Evolutionary conservation across 2,329 filamentous ascomycete genomes (phyloP), one percentile per base, ranked within the genome.

Genomic region (Teratosphaeria pseudoeucalypti): DNA sequence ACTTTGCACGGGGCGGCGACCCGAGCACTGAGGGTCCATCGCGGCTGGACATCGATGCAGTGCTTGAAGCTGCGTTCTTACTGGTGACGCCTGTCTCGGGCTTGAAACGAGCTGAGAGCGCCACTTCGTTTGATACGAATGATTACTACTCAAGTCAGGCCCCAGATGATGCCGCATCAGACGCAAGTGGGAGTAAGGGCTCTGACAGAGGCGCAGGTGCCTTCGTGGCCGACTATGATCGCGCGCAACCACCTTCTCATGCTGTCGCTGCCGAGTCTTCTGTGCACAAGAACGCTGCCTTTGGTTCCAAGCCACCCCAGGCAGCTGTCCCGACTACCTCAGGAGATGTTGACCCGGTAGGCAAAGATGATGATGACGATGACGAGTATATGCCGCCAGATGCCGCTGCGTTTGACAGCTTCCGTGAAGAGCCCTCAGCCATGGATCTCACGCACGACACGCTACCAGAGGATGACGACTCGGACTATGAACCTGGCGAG

Each of bases 111-210:
- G 78, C 79, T 79, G 82, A 83, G 77, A 79, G 86, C 74, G 79
- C 79, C 70, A 89, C 92, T 74, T 94, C 90, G 39, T 89, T 91
- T 77, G 91, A 96, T 76, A 88, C 95, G 73, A 91, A 95, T 71
- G 94, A 91, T 49, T 95, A 95, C 75, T 96, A 97, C 79, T 96
- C 92, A 66, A 96, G 92, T 76, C 89, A 88, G 77, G 83, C 82
- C 64, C 65, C 71, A 64, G 87, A 92, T 78, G 89, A 92, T 73
- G 95, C 91, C 64, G 76, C 83, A 71, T 79, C 82, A 71, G 78
- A 80, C 62, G 73, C 76, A 60, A 67, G 66, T 64, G 60, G 63
- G 61, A 66, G 64, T 62, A 69, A 78, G 61, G 77, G 73, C 63
- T 77, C 77, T 64, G 77, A 78, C 66, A 76, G 73, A 59, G 76